A percentile compares a stretch with the other conserved stretches of the same genome.
Evolutionary conservation across 192 early-diverging fungal species (phyloP).

Genomic region (Lunasporangiospora selenospora): DNA sequence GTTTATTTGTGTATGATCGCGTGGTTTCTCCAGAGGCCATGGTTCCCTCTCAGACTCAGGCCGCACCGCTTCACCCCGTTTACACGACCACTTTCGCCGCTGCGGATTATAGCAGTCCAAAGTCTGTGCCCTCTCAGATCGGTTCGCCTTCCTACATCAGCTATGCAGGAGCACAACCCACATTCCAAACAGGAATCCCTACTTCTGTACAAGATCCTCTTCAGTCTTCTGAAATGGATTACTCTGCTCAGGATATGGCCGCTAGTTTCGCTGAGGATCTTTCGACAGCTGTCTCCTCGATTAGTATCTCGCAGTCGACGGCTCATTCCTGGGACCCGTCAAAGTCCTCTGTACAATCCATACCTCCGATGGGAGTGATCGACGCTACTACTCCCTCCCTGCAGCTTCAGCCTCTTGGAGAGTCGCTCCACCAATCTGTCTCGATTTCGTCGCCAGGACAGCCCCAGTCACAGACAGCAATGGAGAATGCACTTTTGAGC

Average conservation of each 20-base stretch:
- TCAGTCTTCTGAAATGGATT: too few relatives aligned
- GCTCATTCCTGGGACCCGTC: constrained; percentile 10
- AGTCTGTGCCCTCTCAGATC: background rate
- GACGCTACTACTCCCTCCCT: too few relatives aligned
- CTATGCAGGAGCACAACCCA: too few relatives aligned
- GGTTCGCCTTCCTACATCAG: too few relatives aligned
- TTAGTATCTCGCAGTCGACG: background rate
- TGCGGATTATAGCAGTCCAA: constrained; percentile 10
- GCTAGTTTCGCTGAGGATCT: background rate
- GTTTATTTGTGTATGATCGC: too few relatives aligned
- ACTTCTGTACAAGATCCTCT: too few relatives aligned
- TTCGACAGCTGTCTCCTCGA: background rate
- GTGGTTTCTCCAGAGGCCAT: constrained; percentile 14
- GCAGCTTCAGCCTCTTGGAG: background rate
- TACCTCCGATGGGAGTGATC: background rate
- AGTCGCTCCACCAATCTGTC: background rate
- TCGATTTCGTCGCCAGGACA: background rate
- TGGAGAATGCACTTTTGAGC: too few relatives aligned
- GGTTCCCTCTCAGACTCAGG: constrained; percentile 32
- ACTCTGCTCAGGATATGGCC: background rate
- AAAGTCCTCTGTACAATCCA: background rate
- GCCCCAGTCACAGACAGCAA: background rate
- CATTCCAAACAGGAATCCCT: too few relatives aligned
- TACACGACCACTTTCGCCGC: constrained; percentile 21
- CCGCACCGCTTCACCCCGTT: constrained; percentile 6